Evolutionary conservation across 352 stramenopile species (phyloP).

Genomic region (Phytophthora boehmeriae): DNA sequence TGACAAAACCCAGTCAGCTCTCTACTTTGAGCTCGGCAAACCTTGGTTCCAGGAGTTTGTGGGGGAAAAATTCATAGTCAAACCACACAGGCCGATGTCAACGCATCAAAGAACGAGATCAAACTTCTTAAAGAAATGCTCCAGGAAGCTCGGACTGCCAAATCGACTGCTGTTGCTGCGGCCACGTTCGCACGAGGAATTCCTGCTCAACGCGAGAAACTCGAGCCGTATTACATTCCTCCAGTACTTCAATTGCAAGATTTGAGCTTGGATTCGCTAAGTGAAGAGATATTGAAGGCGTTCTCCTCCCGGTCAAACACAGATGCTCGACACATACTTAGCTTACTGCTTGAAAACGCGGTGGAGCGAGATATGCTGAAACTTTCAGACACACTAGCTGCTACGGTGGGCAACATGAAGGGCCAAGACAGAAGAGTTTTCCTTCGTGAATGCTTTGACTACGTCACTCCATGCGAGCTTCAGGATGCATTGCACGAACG

Average conservation of each 20-base stretch:
- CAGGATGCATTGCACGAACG: constrained; percentile 53
- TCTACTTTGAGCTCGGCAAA: constrained; percentile 57
- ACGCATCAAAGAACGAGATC: constrained; percentile 43
- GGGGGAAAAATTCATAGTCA: constrained; percentile 30
- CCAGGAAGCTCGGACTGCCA: constrained; percentile 33
- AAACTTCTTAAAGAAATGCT: constrained; percentile 46
- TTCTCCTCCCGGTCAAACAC: constrained; percentile 42
- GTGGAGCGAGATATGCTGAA: constrained; percentile 41
- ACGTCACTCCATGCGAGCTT: constrained; percentile 52
- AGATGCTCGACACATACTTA: constrained; percentile 49
- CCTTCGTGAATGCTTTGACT: constrained; percentile 64
- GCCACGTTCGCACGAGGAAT: constrained; percentile 9
- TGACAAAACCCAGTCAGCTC: constrained; percentile 33
- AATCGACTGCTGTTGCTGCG: constrained; percentile 15
- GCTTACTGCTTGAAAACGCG: constrained; percentile 44
- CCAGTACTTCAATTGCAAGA: constrained; percentile 39
- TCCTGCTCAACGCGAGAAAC: constrained; percentile 16
- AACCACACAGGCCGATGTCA: constrained; percentile 21
- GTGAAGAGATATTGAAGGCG: constrained; percentile 51
- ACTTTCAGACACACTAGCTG: constrained; percentile 46
- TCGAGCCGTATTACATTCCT: constrained; percentile 24
- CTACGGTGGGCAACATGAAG: constrained; percentile 49
- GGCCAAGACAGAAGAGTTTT: constrained; percentile 51
- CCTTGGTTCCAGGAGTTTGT: constrained; percentile 52
- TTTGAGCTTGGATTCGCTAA: constrained; percentile 52